These are phyloP conservation scores for Trichoderma gracile DNA, from an alignment of 2,329 filamentous ascomycete genomes.

Conservation along the genomic window DNA sequence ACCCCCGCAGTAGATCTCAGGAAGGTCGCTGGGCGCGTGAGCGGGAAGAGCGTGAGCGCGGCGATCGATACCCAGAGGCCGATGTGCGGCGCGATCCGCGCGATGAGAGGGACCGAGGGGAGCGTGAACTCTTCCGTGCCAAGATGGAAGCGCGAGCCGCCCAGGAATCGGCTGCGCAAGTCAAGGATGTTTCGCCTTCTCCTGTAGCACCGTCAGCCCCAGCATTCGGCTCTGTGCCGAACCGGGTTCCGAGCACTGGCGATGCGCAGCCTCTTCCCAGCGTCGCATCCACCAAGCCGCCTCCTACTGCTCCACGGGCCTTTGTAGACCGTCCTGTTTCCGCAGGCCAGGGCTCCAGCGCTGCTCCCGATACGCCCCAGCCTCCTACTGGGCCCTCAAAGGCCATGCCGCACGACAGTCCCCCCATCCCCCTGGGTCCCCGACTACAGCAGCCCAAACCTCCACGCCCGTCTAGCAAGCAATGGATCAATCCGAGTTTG, in stretches of 20 bases:
- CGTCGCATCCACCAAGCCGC: constrained; percentile 46
- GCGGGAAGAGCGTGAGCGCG: constrained; percentile 55
- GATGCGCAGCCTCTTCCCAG: constrained; percentile 37
- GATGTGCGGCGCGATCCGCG: constrained; percentile 48
- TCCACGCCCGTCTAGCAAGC: constrained; percentile 56
- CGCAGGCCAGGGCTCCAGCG: constrained; percentile 42
- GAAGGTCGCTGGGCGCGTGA: constrained; percentile 62
- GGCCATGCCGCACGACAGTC: constrained; percentile 43
- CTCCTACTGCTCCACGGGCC: constrained; percentile 56
- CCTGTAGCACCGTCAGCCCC: constrained; percentile 60
- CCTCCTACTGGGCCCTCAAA: constrained; percentile 49
- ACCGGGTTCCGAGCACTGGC: constrained; percentile 42
- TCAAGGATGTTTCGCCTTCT: constrained; percentile 58
- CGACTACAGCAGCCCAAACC: constrained; percentile 52
- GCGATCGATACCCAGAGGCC: constrained; percentile 45
- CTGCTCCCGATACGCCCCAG: constrained; percentile 35
- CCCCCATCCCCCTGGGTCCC: constrained; percentile 55
- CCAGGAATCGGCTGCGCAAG: constrained; percentile 49
- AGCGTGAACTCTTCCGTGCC: constrained; percentile 50
- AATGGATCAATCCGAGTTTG: constrained; percentile 59
- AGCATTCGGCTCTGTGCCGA: constrained; percentile 58
- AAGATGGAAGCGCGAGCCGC: constrained; percentile 54
- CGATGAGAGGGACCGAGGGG: constrained; percentile 49
- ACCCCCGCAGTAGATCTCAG: constrained; percentile 66
- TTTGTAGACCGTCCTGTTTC: constrained; percentile 53